Evolutionary conservation across 2,329 filamentous ascomycete genomes (phyloP).

Genomic region (Curvularia eragrostidis): DNA sequence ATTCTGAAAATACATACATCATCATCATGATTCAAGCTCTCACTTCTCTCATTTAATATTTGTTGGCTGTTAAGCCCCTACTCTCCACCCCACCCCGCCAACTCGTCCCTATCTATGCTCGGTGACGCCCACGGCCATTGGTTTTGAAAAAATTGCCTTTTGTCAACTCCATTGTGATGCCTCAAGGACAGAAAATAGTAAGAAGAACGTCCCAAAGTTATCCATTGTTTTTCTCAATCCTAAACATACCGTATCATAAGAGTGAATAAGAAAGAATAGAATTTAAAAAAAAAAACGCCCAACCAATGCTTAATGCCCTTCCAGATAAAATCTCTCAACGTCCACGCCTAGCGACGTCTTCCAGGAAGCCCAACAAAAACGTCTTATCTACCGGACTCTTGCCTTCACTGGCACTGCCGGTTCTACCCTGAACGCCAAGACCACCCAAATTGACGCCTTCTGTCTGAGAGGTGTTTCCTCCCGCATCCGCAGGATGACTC

Average conservation of each 20-base stretch:
- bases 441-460: constrained; percentile 9
- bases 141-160: too few relatives aligned
- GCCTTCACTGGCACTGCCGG: constrained; percentile 23
- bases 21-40: not conserved
- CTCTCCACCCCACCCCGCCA: too few relatives aligned
- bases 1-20: not conserved
- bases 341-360: constrained; percentile 55
- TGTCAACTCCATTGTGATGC: too few relatives aligned
- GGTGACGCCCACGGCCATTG: too few relatives aligned
- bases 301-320: not conserved
- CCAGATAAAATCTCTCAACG: constrained; percentile 21
- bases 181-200: too few relatives aligned
- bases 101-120: too few relatives aligned
- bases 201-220: not conserved
- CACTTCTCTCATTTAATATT: not conserved
- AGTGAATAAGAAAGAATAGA: not conserved
- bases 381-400: constrained; percentile 70
- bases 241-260: not conserved
- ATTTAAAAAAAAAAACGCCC: not conserved
- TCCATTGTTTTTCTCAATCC: not conserved
- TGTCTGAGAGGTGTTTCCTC: constrained; percentile 1
- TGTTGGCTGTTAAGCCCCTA: not conserved
- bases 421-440: constrained; percentile 6
- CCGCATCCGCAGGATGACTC: constrained; percentile 14
- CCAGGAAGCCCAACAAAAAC: constrained; percentile 78